Evolutionary conservation across 441 rosid genomes (phyloP), one percentile per base, ranked within the genome.

Genomic region (Arabidopsis hybrid): DNA sequence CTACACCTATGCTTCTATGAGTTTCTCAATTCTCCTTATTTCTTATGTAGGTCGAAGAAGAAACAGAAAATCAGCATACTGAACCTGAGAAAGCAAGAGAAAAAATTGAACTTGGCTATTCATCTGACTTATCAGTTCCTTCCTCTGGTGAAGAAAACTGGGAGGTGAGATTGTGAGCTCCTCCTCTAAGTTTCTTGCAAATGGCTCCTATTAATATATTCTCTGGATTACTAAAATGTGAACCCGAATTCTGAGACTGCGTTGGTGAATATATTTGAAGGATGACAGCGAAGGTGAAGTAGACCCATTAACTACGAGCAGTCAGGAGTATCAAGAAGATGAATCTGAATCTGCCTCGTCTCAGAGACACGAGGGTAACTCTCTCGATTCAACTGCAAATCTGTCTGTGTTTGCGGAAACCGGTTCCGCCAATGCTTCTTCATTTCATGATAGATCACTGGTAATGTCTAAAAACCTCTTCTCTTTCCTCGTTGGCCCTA

Each of bases 21-120:
- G 17, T 21, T 53, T 46, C 66, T 55, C 65, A 35, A 21, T 76
- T 79, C 60, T 65, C 45, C 71, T 17, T 56, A 60, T 78, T 57
- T 58, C 26, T 85, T 46, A 67, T 86, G 65, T 84, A 84, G 91
- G 81, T 75, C 56, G 36, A 76, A 57, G 87, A 85, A 60, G 86
- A 80, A 50, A 74, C 47, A 39, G 66, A 60, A 31, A 60, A 18
- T 16, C 81, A 77, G 64, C 53, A 80, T 29, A 74, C 53, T 11
- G 61, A 75, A 47, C 58, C 55, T 71, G 65, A 43, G 46, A 57
- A 68, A 69, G 66, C 82, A 69, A 80, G 78, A 74, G 52, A 21
- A 80, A 80, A 77, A 73, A 55, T 36, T 56, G 74, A 70, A 52
- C 80, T 68, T 46, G 74, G 57, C 67, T 66, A 11, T 66, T 47